These are phyloP conservation scores for Arctium minus DNA, from an alignment of 129 eudicot genomes.

Conservation along the genomic window DNA sequence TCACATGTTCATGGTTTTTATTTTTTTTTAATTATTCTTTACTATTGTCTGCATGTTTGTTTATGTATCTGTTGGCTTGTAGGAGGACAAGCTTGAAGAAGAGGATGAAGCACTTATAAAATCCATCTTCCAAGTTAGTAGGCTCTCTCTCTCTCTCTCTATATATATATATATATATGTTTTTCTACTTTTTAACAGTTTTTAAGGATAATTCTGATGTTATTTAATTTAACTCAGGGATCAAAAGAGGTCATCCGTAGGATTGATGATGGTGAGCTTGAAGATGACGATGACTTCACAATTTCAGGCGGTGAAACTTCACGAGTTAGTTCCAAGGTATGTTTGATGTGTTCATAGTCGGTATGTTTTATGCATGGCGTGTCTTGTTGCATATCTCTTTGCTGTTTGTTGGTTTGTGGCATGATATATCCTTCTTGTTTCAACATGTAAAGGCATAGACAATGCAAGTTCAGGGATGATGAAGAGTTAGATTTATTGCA, in stretches of 20 bases:
- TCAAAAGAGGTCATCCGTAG: slow-evolving; percentile 40
- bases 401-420: too few species aligned
- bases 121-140: slow-evolving; percentile 47
- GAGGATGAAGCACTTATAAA: slow-evolving; percentile 68
- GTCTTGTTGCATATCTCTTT: too few species aligned
- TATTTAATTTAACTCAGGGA: slow-evolving; percentile 26
- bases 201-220: not conserved
- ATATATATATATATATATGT: not conserved
- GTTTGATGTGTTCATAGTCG: too few species aligned
- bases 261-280: slow-evolving; percentile 52
- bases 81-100: slow-evolving; percentile 54
- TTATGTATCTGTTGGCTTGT: not conserved
- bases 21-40: slow-evolving; percentile 3
- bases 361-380: too few species aligned
- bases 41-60: not conserved
- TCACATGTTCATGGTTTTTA: not conserved
- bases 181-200: not conserved
- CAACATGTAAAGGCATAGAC: too few species aligned
- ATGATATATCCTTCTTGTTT: too few species aligned
- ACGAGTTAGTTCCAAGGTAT: not conserved
- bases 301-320: slow-evolving; percentile 10
- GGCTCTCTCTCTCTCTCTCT: not conserved
- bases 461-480: too few species aligned
- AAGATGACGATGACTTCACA: slow-evolving; percentile 45
- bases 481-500: too few species aligned